These are phyloP conservation scores for Termitomyces sp. DNA, from an alignment of 768 basidiomycete genomes.

Conservation along the genomic window DNA sequence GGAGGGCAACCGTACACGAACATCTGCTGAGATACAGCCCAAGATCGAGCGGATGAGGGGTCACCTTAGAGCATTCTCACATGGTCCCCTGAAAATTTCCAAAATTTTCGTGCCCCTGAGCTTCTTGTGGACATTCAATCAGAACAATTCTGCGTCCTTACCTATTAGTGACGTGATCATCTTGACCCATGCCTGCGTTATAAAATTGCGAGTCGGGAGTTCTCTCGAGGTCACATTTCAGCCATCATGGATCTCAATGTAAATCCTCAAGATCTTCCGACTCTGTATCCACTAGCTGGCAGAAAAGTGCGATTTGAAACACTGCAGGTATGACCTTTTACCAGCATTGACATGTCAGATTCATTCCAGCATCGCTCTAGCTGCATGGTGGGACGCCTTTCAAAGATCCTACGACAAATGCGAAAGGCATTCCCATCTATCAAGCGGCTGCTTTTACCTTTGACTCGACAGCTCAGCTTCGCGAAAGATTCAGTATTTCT, in stretches of 20 bases:
- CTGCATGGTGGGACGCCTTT: constrained; percentile 53
- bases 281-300: constrained; percentile 19
- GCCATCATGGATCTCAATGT: constrained; percentile 10
- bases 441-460: constrained; percentile 51
- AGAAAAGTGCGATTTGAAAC: constrained; percentile 54
- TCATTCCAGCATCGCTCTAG: constrained; percentile 25
- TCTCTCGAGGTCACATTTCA: not conserved
- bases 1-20: no score
- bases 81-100: no score
- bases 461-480: constrained; percentile 39
- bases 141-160: no score
- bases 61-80: no score
- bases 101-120: no score
- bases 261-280: constrained; percentile 2
- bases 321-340: constrained; percentile 1
- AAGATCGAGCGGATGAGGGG: no score
- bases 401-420: constrained; percentile 46
- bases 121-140: not conserved
- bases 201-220: not conserved
- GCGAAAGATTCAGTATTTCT: constrained; percentile 1
- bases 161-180: not conserved
- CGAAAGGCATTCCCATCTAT: constrained; percentile 61
- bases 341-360: not conserved
- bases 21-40: no score
- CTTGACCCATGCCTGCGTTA: not conserved